Base-by-base conservation (phyloP, 1,139 yeast genomes). In the Debaryomyces coudertii region DNA sequence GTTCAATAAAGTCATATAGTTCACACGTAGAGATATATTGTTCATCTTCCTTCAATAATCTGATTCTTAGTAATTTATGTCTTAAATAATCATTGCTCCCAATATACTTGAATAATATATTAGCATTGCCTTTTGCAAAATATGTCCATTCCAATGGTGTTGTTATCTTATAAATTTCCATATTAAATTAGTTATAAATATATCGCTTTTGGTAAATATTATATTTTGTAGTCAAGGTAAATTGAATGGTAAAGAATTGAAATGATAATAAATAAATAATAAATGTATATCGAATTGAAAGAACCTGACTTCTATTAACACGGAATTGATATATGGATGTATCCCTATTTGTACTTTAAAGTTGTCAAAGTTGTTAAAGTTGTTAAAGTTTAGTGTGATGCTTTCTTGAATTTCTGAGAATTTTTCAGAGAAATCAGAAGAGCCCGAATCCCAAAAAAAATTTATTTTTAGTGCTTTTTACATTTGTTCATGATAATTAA, bases 61-160 rank as follows among this genome's bases (percentile, higher is more conserved):
- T 62, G 33, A 73, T 61, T 27, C 79, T 57, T 30, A 75, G 57
- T 24, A 75, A 57, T 48, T 71, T 72, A 43, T 65, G 68, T 36
- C 62, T 57, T 33, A 75, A 60, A 47, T 64, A 66, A 47, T 69
- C 75, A 48, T 71, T 66, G 27, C 49, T 47, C 4, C 80, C 80
- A 5, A 61, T 61, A 49, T 75, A 75, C 43, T 66, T 61, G 56
- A 73, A 73, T 25, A 75, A 58, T n/a, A 73, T 69, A 49, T 75
- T 75, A 42, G 80, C 80, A 43, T 68, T 68, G 1, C 80, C 80
- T 48, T 71, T 73, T 27, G 78, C 77, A 50, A 72, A 73, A 56
- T 68, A 74, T 22, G 55, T 54, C 80, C 80, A 75, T 35, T 75
- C 79, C 14, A 50, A 47, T 3, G 78, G 73, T 23, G 61, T 50